Evolutionary conservation across 495 filamentous ascomycete genomes (phyloP), one percentile per base, ranked within the genome.

Genomic region (Staphylotrichum tortipilum): DNA sequence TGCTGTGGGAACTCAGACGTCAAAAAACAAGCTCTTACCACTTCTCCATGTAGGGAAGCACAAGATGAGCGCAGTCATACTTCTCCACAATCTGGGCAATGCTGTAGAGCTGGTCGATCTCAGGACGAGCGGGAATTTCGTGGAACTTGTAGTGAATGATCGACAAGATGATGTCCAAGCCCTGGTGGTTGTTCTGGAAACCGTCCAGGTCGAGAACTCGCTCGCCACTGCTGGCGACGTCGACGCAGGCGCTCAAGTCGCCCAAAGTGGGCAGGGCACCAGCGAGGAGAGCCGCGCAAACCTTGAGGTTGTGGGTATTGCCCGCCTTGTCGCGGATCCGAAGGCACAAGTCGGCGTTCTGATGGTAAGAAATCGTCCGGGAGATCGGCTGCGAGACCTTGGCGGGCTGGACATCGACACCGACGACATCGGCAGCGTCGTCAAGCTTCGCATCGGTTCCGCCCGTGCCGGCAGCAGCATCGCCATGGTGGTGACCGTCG

Each of bases 121-220:
- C 30, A 3, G 49, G 55, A 11, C 52, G 52, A 5, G 14, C 10
- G 1, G 41, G 44, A 9, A 63, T 46, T 10, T 60, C 53, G 21
- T 58, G 52, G 26, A 47, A 63, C 48, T 63, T 60, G 44, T 50
- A 54, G 22, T 63, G 60, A 8, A 49, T 40, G 23, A 63, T 46
- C 0, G 54, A 57, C 30, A 63, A 52, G n/a, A 60, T n/a, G 7
- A 60, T 9, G 19, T 60, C 53, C 14, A 63, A 29, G 9, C 60
- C 60, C 10, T 29, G 36, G 0, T 19, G 18, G 15, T 55, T 6
- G 18, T 34, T 34, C 3, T 19, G 3, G 40, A 53, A 45, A 9
- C 43, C 38, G 17, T 44, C 9, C 21, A 55, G 37, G 3, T 55
- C 29, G 21, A 49, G 40, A 14, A 55, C 26, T 46, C 48, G 39